These are phyloP conservation scores for Erodium chrysanthum DNA, from an alignment of 441 rosid species.

Conservation along the genomic window DNA sequence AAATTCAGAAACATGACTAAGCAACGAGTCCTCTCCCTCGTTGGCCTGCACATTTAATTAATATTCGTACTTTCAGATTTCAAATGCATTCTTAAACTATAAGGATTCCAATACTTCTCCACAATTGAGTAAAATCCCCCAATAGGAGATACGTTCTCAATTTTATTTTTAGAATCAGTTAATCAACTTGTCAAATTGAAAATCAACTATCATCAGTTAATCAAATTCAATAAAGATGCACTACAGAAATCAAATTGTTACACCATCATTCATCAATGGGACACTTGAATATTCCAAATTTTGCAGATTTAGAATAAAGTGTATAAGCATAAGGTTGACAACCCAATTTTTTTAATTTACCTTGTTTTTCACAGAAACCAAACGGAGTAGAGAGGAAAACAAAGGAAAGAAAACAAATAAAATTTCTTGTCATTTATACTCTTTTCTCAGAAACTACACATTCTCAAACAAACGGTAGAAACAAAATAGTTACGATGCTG, in stretches of 20 bases:
- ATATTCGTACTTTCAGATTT: not conserved
- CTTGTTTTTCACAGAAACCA: slow-evolving; percentile 26
- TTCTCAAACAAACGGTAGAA: slow-evolving; percentile 4
- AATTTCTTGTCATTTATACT: slow-evolving; percentile 18
- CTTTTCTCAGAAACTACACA: slow-evolving; percentile 19
- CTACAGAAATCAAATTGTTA: not conserved
- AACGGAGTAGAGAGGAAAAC: slow-evolving; percentile 14
- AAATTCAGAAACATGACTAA: not conserved
- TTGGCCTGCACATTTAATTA: not conserved
- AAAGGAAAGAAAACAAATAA: slow-evolving; percentile 15
- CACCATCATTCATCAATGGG: not conserved
- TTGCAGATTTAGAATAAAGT: not conserved
- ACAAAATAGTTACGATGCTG: slow-evolving; percentile 10
- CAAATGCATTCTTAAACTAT: not conserved
- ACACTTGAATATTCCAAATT: not conserved
- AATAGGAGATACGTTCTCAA: not conserved
- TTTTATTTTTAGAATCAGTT: not conserved
- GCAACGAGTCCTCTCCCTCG: slow-evolving; percentile 9
- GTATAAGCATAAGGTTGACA: slow-evolving; percentile 6
- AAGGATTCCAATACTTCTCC: not conserved
- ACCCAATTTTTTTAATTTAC: slow-evolving; percentile 7
- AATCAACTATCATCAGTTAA: not conserved
- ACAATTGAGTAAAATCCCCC: not conserved
- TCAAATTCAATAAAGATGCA: not conserved
- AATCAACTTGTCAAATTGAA: not conserved